Conservation (phyloP, 352 stramenopile species). For the Lagenidium giganteum region DNA sequence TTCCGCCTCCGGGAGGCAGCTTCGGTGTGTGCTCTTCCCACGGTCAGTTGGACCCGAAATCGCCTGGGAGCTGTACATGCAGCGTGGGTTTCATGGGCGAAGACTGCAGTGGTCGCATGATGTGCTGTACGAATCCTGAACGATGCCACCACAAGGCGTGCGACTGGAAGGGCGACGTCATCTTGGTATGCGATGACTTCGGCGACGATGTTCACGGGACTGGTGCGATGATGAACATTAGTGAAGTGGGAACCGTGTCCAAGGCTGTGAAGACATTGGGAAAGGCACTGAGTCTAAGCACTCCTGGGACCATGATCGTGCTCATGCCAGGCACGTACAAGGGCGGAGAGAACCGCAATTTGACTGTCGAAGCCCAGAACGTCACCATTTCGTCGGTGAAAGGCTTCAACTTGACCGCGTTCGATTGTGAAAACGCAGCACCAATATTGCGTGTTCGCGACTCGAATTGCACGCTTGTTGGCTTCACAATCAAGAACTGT, state of each 20-base stretch:
- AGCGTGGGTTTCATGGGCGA: conserved; percentile 47
- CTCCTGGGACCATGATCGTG: conserved; percentile 28
- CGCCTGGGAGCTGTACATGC: too few relatives aligned
- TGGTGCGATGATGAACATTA: conserved; percentile 46
- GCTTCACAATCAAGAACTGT: conserved; percentile 39
- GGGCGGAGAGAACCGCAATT: conserved; percentile 25
- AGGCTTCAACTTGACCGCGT: conserved; percentile 38
- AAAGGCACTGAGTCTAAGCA: conserved; percentile 28
- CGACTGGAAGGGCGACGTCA: too few relatives aligned
- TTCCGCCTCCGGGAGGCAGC: too few relatives aligned
- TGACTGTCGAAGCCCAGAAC: conserved; percentile 10
- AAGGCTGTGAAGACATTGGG: conserved; percentile 46
- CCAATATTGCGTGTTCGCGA: conserved; percentile 10
- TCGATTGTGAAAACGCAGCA: conserved; percentile 26
- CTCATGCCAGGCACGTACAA: conserved; percentile 56
- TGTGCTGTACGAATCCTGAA: conserved; percentile 32
- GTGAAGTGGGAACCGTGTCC: conserved; percentile 33
- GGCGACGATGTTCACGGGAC: conserved; percentile 51
- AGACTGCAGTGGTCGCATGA: conserved; percentile 49
- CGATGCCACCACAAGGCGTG: too few relatives aligned
- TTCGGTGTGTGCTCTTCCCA: too few relatives aligned
- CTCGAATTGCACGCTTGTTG: conserved; percentile 22
- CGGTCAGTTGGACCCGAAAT: too few relatives aligned
- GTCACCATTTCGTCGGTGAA: conserved; percentile 39
- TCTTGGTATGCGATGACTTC: conserved; percentile 43